These are phyloP conservation scores for Fraxinus ornus DNA, from an alignment of 305 asterid species.

Conservation along the genomic window DNA sequence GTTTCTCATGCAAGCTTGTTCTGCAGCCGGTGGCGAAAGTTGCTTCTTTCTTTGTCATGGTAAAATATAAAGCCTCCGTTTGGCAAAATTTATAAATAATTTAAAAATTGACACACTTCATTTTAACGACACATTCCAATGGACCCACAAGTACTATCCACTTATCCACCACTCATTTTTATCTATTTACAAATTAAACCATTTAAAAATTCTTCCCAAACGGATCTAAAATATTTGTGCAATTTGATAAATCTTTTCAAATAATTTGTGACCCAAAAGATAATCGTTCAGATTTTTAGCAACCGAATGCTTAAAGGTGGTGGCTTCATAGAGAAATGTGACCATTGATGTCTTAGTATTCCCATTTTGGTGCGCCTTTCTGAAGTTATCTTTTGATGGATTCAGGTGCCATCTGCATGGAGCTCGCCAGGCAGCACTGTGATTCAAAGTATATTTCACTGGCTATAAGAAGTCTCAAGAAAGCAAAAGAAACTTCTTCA, in stretches of 20 bases:
- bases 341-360: background rate
- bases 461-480: slow-evolving; percentile 75
- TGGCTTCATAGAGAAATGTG: background rate
- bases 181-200: background rate
- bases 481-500: slow-evolving; percentile 52
- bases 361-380: background rate
- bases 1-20: slow-evolving; percentile 68
- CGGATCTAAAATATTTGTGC: slow-evolving; percentile 7
- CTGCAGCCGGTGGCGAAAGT: slow-evolving; percentile 56
- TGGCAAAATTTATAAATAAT: too few relatives aligned
- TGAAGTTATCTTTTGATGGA: slow-evolving; percentile 13
- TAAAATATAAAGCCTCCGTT: slow-evolving; percentile 29
- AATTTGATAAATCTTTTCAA: background rate
- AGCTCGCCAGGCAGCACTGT: slow-evolving; percentile 72
- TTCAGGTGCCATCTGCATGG: slow-evolving; percentile 83
- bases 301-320: background rate
- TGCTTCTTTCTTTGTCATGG: slow-evolving; percentile 82
- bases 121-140: background rate
- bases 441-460: slow-evolving; percentile 60
- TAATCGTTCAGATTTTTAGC: background rate
- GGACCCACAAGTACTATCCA: background rate
- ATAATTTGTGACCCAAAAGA: background rate
- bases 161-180: background rate
- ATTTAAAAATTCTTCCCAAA: background rate
- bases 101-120: too few relatives aligned